Evolutionary conservation across 371 early-diverging fungal genomes (phyloP), one percentile per base, ranked within the genome.

Genomic region (Dichotomocladium elegans): DNA sequence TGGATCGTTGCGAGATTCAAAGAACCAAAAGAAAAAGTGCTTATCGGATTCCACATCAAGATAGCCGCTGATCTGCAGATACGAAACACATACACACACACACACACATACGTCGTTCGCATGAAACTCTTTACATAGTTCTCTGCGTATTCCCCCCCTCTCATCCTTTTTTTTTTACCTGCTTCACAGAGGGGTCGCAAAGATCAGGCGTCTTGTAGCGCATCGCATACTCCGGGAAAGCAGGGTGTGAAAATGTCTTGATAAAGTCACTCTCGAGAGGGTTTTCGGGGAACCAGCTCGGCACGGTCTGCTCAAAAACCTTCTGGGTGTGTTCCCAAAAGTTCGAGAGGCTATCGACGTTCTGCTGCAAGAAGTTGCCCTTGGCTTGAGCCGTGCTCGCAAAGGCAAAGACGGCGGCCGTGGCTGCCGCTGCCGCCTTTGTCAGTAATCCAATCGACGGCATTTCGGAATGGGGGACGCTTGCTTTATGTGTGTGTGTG

Each of bases 21-120:
- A 94, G 77, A 92, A 88, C 91, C 91, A 92, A 69, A 92, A 93
- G 76, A 91, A 94, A 60, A 89, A 80, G 57, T 87, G 86, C 60
- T 81, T 80, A 40, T 77, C 78, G 1, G 64, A 48, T 7, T 74
- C 80, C 41, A 80, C 58, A 51, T 86, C 86, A 27, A 88, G 55
- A 58, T 88, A 88, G 27, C 88, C 89, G 29, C 55, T 63, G 21
- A 48, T 57, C 63, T 61, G 17, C 25, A 29, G 0, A 28, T 43
- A 4, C 25, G 43, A 7, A 7, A 1, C 3, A 37, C 21, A 17
- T 35, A 35, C 35, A 37, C 12, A n/a, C 34, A 33, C 34, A 21
- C 15, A 37, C n/a, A n/a, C n/a, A n/a, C n/a, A n/a, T n/a, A n/a
- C n/a, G n/a, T n/a, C n/a, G n/a, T n/a, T n/a, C n/a, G n/a, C n/a